Conservation (phyloP, 306 rosid species). For the Quercus parvula region DNA sequence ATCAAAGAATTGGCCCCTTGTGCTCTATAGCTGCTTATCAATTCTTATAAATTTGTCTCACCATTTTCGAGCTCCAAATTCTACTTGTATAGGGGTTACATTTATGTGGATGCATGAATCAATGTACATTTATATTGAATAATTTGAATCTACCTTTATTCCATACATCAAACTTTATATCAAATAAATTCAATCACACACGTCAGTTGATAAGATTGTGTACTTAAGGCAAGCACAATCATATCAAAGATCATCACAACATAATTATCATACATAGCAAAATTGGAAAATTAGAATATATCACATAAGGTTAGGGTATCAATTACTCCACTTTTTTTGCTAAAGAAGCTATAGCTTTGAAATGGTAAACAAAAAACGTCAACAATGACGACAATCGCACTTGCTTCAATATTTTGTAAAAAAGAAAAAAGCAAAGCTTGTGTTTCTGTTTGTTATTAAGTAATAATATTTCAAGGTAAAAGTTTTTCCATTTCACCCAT, state of each 20-base stretch:
- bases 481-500: slow-evolving; percentile 31
- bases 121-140: no score
- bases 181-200: neutral
- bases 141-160: no score
- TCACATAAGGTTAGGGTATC: no score
- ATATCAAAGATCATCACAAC: no score
- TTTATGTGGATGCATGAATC: no score
- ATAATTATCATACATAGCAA: no score
- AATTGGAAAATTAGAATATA: no score
- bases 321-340: neutral
- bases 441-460: neutral
- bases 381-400: slow-evolving; percentile 46
- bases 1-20: no score
- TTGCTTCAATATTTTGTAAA: neutral
- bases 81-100: no score
- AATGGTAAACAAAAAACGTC: slow-evolving; percentile 26
- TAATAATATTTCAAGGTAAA: neutral
- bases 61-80: no score
- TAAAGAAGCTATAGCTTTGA: neutral
- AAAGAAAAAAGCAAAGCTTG: neutral
- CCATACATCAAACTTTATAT: neutral
- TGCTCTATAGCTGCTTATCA: no score
- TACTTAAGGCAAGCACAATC: neutral
- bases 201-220: neutral
- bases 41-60: no score